Conservation (phyloP, 169 alveolate species). For the Perkinsus marinus region DNA sequence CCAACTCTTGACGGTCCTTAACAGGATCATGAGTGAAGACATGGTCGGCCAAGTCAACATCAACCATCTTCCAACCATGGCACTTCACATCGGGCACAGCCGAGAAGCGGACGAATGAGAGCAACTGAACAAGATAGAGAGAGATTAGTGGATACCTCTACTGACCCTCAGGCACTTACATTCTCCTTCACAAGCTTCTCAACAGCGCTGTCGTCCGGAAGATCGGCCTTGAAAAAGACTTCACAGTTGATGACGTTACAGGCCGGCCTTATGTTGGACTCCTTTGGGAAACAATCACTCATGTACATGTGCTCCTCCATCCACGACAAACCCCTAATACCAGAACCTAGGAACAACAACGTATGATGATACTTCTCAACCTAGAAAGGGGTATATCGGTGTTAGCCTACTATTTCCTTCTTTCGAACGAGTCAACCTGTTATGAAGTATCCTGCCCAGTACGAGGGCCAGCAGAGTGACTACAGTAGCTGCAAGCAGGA, state of each 20-base stretch:
- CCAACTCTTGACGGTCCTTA: neutral
- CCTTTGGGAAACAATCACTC: neutral
- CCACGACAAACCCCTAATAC: neutral
- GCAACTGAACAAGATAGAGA: too few relatives aligned
- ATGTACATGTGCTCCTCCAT: neutral
- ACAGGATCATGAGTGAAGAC: neutral
- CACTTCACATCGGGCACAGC: neutral
- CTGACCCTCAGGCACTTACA: neutral
- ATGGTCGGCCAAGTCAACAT: neutral
- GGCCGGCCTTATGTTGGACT: neutral
- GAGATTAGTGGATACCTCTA: too few relatives aligned
- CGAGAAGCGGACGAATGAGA: neutral
- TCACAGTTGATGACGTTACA: neutral
- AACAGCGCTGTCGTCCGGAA: neutral
- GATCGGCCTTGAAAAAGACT: neutral
- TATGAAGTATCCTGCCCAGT: too few relatives aligned
- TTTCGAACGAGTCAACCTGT: too few relatives aligned
- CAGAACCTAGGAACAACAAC: neutral
- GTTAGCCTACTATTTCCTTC: too few relatives aligned
- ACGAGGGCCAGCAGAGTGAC: too few relatives aligned
- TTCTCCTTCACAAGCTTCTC: neutral
- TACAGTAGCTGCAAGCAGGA: too few relatives aligned
- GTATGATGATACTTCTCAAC: too few relatives aligned
- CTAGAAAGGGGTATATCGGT: too few relatives aligned
- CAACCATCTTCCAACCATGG: neutral